Conservation (phyloP, 148 eudicot genomes). For the Fallopia convolvulus region DNA sequence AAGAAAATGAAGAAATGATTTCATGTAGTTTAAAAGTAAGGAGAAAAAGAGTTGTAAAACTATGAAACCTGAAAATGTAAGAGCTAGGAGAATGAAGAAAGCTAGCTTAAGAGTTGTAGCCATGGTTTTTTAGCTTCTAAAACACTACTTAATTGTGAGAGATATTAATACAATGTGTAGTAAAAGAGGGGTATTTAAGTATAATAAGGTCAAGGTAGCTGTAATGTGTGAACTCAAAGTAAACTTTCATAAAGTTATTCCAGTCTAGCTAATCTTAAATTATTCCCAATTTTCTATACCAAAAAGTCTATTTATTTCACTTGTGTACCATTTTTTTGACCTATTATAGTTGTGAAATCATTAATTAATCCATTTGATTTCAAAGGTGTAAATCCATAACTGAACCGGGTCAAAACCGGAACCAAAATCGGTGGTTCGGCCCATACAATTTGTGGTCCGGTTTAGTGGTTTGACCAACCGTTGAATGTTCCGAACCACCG, state of each 20-base stretch:
- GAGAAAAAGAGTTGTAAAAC: not conserved
- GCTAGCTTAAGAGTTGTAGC: conserved; percentile 13
- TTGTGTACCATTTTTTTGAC: not conserved
- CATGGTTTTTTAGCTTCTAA: not conserved
- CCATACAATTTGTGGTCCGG: no score
- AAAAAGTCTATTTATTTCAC: not conserved
- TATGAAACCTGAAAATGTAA: not conserved
- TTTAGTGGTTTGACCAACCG: no score
- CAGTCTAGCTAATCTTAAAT: no score
- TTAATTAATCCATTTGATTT: no score
- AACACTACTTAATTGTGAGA: no score
- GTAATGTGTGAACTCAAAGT: not conserved
- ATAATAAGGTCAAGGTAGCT: not conserved
- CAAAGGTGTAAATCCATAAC: no score
- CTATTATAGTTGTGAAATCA: not conserved
- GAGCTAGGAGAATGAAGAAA: not conserved
- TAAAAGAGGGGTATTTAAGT: not conserved
- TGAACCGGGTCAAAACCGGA: no score
- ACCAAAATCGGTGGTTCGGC: no score
- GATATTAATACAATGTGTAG: not conserved
- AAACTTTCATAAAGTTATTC: not conserved
- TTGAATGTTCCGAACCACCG: no score
- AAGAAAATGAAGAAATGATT: no score
- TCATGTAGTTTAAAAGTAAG: not conserved
- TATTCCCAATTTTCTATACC: not conserved